Percentiles rank a stretch among this genome's conserved stretches.
Evolutionary conservation across 352 stramenopile genomes (phyloP).

Genomic region (Thalassiosira oceanica): DNA sequence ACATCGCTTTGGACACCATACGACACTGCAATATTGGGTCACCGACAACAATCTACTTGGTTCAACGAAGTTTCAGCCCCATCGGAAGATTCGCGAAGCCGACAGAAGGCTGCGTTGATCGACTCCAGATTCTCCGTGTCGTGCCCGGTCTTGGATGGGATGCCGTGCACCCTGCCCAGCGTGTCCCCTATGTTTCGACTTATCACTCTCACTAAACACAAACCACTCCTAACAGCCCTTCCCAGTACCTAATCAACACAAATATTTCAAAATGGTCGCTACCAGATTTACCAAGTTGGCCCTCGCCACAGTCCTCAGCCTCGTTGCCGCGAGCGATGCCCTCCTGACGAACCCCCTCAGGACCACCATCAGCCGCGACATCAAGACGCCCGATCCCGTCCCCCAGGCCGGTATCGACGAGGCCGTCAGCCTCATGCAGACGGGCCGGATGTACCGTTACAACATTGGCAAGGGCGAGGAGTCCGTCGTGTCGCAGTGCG

Average conservation of each 20-base stretch:
- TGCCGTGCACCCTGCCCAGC: too few relatives aligned
- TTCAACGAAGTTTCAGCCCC: too few relatives aligned
- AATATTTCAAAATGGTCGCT: slow-evolving; percentile 19
- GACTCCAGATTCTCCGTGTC: too few relatives aligned
- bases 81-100: too few relatives aligned
- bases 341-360: slow-evolving; percentile 33
- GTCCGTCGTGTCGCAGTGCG: slow-evolving; percentile 58
- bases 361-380: slow-evolving; percentile 55
- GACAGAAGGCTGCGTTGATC: too few relatives aligned
- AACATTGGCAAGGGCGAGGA: slow-evolving; percentile 62
- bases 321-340: slow-evolving; percentile 17
- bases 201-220: too few relatives aligned
- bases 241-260: background rate
- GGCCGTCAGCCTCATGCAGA: slow-evolving; percentile 65
- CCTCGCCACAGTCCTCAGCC: slow-evolving; percentile 20
- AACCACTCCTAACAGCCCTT: too few relatives aligned
- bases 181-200: too few relatives aligned
- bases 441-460: slow-evolving; percentile 72
- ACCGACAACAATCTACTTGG: too few relatives aligned
- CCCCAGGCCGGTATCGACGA: slow-evolving; percentile 57
- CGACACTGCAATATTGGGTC: too few relatives aligned
- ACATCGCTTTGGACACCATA: too few relatives aligned
- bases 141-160: too few relatives aligned
- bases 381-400: slow-evolving; percentile 74
- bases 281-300: slow-evolving; percentile 22